Evolutionary conservation across 805 yeast species (phyloP).

Genomic region (Metschnikowia peoriensis): DNA sequence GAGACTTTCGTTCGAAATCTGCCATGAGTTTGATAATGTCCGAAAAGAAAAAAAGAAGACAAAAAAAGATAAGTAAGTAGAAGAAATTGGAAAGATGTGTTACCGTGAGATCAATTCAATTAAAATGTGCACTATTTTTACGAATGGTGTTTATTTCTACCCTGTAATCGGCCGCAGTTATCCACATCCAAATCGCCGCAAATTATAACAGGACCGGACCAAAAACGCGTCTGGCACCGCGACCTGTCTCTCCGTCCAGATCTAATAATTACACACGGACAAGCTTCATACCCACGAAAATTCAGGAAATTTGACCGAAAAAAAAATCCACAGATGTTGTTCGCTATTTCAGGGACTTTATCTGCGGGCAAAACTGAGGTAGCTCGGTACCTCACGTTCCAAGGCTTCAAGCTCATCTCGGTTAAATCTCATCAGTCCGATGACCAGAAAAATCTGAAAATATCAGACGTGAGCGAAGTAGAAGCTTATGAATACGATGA

Average conservation of each 20-base stretch:
- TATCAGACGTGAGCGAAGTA: neutral
- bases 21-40: no score
- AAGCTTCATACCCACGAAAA: neutral
- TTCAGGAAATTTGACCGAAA: neutral
- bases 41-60: no score
- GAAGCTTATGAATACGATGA: conserved; percentile 32
- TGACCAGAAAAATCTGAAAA: neutral
- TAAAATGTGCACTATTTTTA: no score
- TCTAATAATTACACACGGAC: neutral
- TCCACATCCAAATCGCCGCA: no score
- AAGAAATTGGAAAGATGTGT: no score
- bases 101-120: no score
- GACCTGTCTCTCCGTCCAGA: neutral
- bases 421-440: conserved; percentile 1
- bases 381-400: conserved; percentile 52
- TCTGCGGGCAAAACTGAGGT: conserved; percentile 68
- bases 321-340: conserved; percentile 47
- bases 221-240: neutral
- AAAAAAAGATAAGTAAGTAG: no score
- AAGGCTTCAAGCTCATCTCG: conserved; percentile 47
- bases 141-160: no score
- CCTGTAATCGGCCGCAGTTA: no score
- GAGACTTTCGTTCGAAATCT: no score
- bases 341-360: conserved; percentile 71
- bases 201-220: neutral